These are phyloP conservation scores for Phylloporus arenicola DNA, from an alignment of 768 basidiomycete genomes.

Conservation along the genomic window DNA sequence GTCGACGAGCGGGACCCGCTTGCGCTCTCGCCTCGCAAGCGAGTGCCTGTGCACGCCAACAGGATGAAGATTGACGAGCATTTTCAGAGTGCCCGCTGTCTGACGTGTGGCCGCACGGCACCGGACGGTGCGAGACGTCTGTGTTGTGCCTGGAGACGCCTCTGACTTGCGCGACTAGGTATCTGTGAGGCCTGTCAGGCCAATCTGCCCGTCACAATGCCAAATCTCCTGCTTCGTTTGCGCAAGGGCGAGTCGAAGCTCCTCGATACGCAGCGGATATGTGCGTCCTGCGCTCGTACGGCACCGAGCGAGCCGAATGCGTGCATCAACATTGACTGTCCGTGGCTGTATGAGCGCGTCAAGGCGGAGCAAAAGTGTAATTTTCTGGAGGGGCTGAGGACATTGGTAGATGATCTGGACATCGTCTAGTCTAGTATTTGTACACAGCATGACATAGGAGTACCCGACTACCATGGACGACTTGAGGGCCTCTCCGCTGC, in stretches of 20 bases:
- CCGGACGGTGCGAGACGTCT: slow-evolving; percentile 44
- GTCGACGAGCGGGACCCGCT: slow-evolving; percentile 33
- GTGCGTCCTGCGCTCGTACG: slow-evolving; percentile 60
- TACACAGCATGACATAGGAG: not conserved
- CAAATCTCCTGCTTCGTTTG: slow-evolving; percentile 50
- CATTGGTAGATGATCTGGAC: too few relatives aligned
- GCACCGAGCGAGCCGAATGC: slow-evolving; percentile 50
- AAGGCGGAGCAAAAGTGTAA: too few relatives aligned
- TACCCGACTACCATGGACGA: not conserved
- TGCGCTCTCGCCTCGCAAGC: slow-evolving; percentile 34
- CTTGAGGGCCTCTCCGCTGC: slow-evolving; percentile 7
- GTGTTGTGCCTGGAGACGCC: not conserved
- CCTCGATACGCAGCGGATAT: slow-evolving; percentile 58
- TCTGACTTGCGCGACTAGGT: too few relatives aligned
- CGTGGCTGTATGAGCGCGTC: too few relatives aligned
- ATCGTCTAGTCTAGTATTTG: not conserved
- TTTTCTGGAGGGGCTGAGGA: too few relatives aligned
- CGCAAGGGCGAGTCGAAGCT: slow-evolving; percentile 52
- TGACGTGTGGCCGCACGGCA: slow-evolving; percentile 58
- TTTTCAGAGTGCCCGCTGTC: slow-evolving; percentile 64
- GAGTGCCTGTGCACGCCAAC: slow-evolving; percentile 27
- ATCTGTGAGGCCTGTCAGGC: slow-evolving; percentile 54
- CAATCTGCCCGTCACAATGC: slow-evolving; percentile 49
- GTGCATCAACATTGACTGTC: too few relatives aligned
- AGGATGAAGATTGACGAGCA: slow-evolving; percentile 65